Base-by-base conservation (phyloP, 2,329 filamentous ascomycete genomes). In the Pezicula carpinea region DNA sequence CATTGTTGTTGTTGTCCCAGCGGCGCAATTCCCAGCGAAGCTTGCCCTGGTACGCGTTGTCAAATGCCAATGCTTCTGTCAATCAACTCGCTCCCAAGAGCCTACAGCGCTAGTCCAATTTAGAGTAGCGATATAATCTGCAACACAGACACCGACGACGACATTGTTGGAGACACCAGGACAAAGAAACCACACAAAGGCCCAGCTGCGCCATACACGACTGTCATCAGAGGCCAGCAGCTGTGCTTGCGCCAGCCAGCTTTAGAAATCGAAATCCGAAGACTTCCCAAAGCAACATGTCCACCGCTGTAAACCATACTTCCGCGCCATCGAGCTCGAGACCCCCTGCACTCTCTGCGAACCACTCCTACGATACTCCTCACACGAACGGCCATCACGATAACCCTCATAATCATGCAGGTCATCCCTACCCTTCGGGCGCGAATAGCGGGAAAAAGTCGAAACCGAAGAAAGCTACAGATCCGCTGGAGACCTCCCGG, bases 401-500 rank as follows among this genome's bases (percentile, higher is more conserved):
- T 61, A 71, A 64, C 64, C 68, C 62, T 56, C 66, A 60, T 53
- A 65, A 70, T 66, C 51, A 64, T 46, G 57, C 66, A 15, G 62
- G 63, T 19, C 63, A 71, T 55, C 72, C 74, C 48, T 66, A 72
- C 33, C 62, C 70, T 50, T 64, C 70, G 60, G 69, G 76, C 39
- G 67, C 77, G 39, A 68, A 71, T 41, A 69, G 79, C 47, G 70
- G 73, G 47, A 93, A 90, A 72, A 93, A 93, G 69, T 80, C 76
- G 47, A 95, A 95, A 72, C 81, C 77, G 57, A 95, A 95, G 72
- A 95, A 95, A 71, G 74, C 79, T 40, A 72, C 88, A 54, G 91
- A 96, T 65, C 87, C 89, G 17, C 88, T 82, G 59, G 93, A 97
- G 69, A 90, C 91, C 39, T 89, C 89, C 52, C 95, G 96, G 69